Evolutionary conservation across 805 yeast genomes (phyloP).

Genomic region (Monosporozyma aerobia): DNA sequence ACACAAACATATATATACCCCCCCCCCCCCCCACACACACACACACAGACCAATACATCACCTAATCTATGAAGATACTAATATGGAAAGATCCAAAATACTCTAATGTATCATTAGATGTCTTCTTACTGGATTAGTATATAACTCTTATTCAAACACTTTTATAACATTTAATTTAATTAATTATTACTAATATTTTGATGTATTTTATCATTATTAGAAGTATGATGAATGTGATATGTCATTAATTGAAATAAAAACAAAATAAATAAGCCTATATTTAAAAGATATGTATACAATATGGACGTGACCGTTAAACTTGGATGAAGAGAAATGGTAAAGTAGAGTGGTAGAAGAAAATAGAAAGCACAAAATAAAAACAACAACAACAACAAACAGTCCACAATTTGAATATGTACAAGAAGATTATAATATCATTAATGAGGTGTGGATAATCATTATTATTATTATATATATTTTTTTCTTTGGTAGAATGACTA

Average conservation of each 20-base stretch:
- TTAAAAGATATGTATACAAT: not conserved
- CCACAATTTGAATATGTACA: not conserved
- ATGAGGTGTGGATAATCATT: not conserved
- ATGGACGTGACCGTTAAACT: not conserved
- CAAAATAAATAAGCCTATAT: not conserved
- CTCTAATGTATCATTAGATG: not conserved
- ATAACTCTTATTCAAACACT: not conserved
- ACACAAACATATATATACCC: too few species aligned
- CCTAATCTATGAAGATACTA: not conserved
- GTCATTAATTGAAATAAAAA: not conserved
- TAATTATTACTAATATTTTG: not conserved
- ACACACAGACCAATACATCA: not conserved
- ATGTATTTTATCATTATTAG: too few species aligned
- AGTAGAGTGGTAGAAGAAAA: not conserved
- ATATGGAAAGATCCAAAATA: not conserved
- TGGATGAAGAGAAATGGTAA: not conserved
- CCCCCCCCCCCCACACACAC: too few species aligned
- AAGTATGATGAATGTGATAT: not conserved
- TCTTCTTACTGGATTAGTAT: not conserved
- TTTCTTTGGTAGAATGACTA: not conserved
- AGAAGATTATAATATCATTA: not conserved
- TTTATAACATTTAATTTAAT: not conserved
- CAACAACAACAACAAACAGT: not conserved
- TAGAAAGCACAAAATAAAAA: not conserved
- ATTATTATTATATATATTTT: too few species aligned